These are phyloP conservation scores for Nicotiana otophora DNA, from an alignment of 257 asterid genomes.

Conservation along the genomic window DNA sequence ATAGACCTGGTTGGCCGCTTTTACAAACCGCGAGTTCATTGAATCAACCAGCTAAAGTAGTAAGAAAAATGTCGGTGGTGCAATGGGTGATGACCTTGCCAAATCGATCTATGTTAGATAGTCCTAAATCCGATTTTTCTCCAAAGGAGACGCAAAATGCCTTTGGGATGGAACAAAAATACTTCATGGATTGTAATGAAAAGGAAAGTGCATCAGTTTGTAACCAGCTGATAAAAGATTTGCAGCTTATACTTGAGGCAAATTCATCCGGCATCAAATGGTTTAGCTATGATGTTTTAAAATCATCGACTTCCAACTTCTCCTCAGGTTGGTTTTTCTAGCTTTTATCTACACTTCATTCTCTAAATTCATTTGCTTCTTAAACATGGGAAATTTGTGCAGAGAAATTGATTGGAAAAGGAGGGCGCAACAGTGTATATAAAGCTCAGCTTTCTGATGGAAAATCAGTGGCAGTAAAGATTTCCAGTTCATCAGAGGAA, in stretches of 20 bases:
- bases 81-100: constrained; percentile 88
- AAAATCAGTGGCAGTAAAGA: constrained; percentile 66
- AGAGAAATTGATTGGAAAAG: constrained; percentile 75
- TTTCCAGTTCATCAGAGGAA: constrained; percentile 52
- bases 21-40: constrained; percentile 57
- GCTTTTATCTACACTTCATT: neutral
- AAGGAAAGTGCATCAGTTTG: constrained; percentile 7
- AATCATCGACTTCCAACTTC: constrained; percentile 51
- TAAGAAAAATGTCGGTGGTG: constrained; percentile 77
- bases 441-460: constrained; percentile 72
- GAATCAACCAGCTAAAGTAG: constrained; percentile 38
- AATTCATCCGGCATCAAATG: constrained; percentile 47
- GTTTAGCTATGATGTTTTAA: constrained; percentile 50
- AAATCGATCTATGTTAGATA: constrained; percentile 38
- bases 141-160: constrained; percentile 21
- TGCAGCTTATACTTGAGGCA: constrained; percentile 37
- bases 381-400: constrained; percentile 10
- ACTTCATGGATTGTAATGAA: constrained; percentile 10
- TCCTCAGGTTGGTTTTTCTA: constrained; percentile 44
- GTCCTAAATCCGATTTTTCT: constrained; percentile 31
- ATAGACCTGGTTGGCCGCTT: constrained; percentile 93
- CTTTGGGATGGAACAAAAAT: constrained; percentile 9
- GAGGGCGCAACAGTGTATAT: constrained; percentile 78
- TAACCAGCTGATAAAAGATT: constrained; percentile 42
- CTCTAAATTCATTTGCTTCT: neutral